Evolutionary conservation across 2,329 filamentous ascomycete species (phyloP).

Genomic region (Escovopsis sp.): DNA sequence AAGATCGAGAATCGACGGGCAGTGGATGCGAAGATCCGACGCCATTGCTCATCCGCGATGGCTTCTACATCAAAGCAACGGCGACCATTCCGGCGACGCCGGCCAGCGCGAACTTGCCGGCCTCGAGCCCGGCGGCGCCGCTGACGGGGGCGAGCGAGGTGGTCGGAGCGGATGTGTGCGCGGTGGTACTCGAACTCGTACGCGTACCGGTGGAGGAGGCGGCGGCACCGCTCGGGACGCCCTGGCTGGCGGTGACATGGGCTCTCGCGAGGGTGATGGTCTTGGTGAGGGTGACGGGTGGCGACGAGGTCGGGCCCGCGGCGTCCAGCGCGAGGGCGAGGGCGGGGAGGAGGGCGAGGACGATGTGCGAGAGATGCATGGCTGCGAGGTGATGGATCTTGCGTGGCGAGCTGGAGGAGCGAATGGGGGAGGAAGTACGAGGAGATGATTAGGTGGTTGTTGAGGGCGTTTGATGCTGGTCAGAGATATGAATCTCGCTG

Average conservation of each 20-base stretch:
- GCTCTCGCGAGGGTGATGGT: constrained; percentile 36
- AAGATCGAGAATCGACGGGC: not conserved
- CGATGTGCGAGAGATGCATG: constrained; percentile 28
- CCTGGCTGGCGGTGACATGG: constrained; percentile 23
- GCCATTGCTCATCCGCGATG: no score
- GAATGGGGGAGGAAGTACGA: constrained; percentile 4
- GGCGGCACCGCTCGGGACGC: constrained; percentile 23
- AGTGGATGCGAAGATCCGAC: no score
- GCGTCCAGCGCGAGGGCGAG: constrained; percentile 31
- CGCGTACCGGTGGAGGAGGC: constrained; percentile 18
- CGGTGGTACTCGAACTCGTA: constrained; percentile 9
- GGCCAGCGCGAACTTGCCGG: constrained; percentile 30
- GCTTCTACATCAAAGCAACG: constrained; percentile 33
- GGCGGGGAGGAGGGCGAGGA: constrained; percentile 37
- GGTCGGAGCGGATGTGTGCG: constrained; percentile 15
- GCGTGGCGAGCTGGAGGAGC: constrained; percentile 4
- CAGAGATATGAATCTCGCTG: not conserved
- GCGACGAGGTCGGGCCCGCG: constrained; percentile 19
- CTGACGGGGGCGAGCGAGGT: constrained; percentile 24
- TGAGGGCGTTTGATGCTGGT: constrained; percentile 4
- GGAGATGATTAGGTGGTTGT: constrained; percentile 2
- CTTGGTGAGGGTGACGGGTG: constrained; percentile 28
- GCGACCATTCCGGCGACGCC: constrained; percentile 35
- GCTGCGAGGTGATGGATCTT: constrained; percentile 8
- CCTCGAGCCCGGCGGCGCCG: constrained; percentile 29